Evolutionary conservation across 345 rosid species (phyloP).

Genomic region (Barbarea vulgaris): DNA sequence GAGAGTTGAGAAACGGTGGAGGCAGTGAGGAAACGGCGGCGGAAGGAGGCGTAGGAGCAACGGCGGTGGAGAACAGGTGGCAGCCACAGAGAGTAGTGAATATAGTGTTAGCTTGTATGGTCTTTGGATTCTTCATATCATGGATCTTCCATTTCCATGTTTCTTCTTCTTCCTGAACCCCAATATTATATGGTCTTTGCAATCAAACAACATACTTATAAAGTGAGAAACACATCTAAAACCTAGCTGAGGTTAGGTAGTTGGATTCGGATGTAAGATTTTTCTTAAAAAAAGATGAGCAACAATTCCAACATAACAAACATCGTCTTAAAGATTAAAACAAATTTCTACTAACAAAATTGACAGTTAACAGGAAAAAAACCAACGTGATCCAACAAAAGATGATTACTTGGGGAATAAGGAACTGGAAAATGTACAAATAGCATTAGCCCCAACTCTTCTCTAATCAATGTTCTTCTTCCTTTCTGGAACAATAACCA

Average conservation of each 20-base stretch:
- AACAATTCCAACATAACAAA: background rate
- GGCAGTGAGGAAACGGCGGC: slow-evolving; percentile 14
- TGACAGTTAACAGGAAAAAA: background rate
- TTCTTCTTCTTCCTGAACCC: slow-evolving; percentile 33
- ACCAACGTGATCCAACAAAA: slow-evolving; percentile 22
- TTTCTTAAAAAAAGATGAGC: background rate
- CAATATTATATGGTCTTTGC: background rate
- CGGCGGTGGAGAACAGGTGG: slow-evolving; percentile 46
- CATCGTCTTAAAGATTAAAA: slow-evolving; percentile 1
- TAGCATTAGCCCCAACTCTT: slow-evolving; percentile 10
- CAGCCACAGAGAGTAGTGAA: slow-evolving; percentile 62
- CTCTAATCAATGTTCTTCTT: slow-evolving; percentile 7
- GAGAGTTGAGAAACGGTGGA: slow-evolving; percentile 21
- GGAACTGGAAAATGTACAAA: slow-evolving; percentile 36
- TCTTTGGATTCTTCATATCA: slow-evolving; percentile 39
- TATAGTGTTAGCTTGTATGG: slow-evolving; percentile 45
- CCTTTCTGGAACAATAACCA: slow-evolving; percentile 26
- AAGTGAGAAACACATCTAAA: background rate
- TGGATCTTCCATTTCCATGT: slow-evolving; percentile 44
- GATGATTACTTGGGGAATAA: slow-evolving; percentile 35
- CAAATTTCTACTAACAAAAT: slow-evolving; percentile 20
- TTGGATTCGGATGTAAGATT: background rate
- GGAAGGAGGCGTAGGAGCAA: background rate
- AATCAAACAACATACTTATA: background rate
- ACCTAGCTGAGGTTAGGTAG: background rate